Percentiles rank a stretch among this genome's conserved stretches.
These are phyloP conservation scores for Zygotorulaspora sp. DNA, from an alignment of 805 yeast genomes.

Conservation along the genomic window DNA sequence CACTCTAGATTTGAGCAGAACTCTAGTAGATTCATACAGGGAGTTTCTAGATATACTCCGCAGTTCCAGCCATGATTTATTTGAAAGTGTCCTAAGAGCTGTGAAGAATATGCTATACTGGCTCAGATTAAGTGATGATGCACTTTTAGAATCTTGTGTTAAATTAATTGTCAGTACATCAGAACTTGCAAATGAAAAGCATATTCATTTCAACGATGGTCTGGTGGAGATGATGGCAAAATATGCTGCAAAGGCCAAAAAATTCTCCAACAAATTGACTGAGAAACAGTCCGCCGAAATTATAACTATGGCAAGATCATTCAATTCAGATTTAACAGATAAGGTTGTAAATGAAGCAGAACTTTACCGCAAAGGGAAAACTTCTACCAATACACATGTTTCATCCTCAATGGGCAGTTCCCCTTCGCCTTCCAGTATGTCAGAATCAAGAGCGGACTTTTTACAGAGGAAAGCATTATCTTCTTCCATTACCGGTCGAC, in stretches of 20 bases:
- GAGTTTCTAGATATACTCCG: constrained; percentile 40
- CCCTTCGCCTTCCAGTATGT: constrained; percentile 5
- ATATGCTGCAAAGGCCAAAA: constrained; percentile 61
- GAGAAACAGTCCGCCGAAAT: constrained; percentile 63
- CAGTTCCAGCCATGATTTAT: constrained; percentile 38
- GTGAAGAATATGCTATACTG: constrained; percentile 68
- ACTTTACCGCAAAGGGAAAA: constrained; percentile 34
- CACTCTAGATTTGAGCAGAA: constrained; percentile 70
- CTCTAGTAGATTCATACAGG: constrained; percentile 60
- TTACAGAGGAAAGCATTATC: constrained; percentile 32
- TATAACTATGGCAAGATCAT: constrained; percentile 52
- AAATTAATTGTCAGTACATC: constrained; percentile 60
- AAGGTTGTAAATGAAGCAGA: constrained; percentile 43
- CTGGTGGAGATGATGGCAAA: constrained; percentile 55
- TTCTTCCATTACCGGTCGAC: constrained; percentile 29
- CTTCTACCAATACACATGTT: constrained; percentile 15
- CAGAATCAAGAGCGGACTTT: constrained; percentile 32
- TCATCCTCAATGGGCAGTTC: constrained; percentile 10
- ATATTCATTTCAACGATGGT: constrained; percentile 47
- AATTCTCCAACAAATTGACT: constrained; percentile 63
- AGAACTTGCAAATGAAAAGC: constrained; percentile 55
- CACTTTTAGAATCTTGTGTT: constrained; percentile 63
- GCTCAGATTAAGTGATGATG: constrained; percentile 77
- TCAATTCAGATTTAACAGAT: constrained; percentile 53
- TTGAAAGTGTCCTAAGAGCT: constrained; percentile 54